phyloP scores from a whole-genome alignment of 768 basidiomycete species.

The Cystofilobasidium macerans region DNA sequence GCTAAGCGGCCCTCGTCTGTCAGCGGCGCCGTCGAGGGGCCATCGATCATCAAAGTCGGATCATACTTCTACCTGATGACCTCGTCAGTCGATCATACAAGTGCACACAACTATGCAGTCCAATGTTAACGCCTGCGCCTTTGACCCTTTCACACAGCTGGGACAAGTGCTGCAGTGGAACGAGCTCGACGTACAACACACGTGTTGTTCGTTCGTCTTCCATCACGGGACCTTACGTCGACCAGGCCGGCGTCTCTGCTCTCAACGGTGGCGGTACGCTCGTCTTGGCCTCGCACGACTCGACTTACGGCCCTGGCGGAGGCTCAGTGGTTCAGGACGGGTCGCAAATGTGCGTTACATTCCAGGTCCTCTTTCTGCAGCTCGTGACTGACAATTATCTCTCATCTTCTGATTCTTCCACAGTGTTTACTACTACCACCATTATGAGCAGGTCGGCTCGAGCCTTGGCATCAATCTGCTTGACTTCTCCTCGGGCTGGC shows the following conservation, averaged over 20 bases:
- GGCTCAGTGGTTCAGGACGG: constrained; percentile 44
- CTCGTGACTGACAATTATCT: too few species aligned
- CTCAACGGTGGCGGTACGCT: constrained; percentile 47
- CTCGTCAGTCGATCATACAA: too few species aligned
- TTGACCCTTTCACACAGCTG: constrained; percentile 5
- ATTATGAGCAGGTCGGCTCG: constrained; percentile 28
- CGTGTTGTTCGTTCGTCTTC: constrained; percentile 45
- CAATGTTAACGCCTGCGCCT: too few species aligned
- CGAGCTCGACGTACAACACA: constrained; percentile 51
- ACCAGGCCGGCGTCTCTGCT: constrained; percentile 42
- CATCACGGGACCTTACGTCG: constrained; percentile 44
- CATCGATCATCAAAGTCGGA: not conserved
- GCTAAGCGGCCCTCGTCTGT: not conserved
- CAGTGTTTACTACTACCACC: too few species aligned
- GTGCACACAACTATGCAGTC: too few species aligned
- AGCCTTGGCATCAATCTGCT: constrained; percentile 46
- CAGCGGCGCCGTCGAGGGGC: constrained; percentile 8
- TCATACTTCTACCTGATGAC: constrained; percentile 12
- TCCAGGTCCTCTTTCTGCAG: too few species aligned
- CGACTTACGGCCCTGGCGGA: constrained; percentile 49
- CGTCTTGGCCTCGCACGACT: constrained; percentile 22
- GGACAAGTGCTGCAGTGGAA: constrained; percentile 38
- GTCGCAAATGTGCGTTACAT: too few species aligned
- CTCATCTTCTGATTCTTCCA: too few species aligned
- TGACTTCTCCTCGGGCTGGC: constrained; percentile 48